Percentiles rank a stretch among this genome's conserved stretches.
These are phyloP conservation scores for Viridothelium virens DNA, from an alignment of 495 filamentous ascomycete genomes.

Conservation along the genomic window DNA sequence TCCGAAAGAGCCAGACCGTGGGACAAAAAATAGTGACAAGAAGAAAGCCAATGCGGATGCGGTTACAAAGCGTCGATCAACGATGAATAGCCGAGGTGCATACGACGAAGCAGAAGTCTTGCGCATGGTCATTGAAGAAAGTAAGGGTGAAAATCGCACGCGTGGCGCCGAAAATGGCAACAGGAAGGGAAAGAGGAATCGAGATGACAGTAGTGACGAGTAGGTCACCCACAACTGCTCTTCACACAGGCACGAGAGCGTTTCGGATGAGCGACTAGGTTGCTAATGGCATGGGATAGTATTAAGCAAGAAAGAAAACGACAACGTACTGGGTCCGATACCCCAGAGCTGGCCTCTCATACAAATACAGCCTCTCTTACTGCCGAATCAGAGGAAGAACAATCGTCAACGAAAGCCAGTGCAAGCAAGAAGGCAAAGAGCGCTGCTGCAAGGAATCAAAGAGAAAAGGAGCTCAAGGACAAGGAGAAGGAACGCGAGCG, in stretches of 20 bases:
- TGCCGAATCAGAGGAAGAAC: constrained; percentile 63
- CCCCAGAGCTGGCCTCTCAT: constrained; percentile 49
- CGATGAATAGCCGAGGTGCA: constrained; percentile 94
- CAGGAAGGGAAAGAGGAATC: constrained; percentile 67
- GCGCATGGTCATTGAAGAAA: constrained; percentile 85
- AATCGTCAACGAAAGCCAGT: constrained; percentile 38
- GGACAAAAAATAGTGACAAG: constrained; percentile 45
- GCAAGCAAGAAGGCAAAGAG: constrained; percentile 56
- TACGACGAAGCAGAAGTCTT: constrained; percentile 93
- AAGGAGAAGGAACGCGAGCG: constrained; percentile 53
- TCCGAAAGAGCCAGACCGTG: constrained; percentile 48
- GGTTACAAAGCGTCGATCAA: constrained; percentile 71
- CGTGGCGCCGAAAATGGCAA: constrained; percentile 44
- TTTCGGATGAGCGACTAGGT: constrained; percentile 15
- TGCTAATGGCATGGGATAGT: constrained; percentile 32
- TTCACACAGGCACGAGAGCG: constrained; percentile 21
- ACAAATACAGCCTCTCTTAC: constrained; percentile 43
- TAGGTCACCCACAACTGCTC: constrained; percentile 42
- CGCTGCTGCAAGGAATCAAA: constrained; percentile 56
- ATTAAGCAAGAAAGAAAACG: constrained; percentile 53
- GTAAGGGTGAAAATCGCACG: constrained; percentile 59
- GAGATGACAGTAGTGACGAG: constrained; percentile 84
- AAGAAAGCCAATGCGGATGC: constrained; percentile 31
- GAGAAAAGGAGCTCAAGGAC: constrained; percentile 66
- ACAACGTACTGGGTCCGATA: constrained; percentile 68